Conservation (phyloP, 345 rosid genomes). For the Syzygium aromaticum region DNA sequence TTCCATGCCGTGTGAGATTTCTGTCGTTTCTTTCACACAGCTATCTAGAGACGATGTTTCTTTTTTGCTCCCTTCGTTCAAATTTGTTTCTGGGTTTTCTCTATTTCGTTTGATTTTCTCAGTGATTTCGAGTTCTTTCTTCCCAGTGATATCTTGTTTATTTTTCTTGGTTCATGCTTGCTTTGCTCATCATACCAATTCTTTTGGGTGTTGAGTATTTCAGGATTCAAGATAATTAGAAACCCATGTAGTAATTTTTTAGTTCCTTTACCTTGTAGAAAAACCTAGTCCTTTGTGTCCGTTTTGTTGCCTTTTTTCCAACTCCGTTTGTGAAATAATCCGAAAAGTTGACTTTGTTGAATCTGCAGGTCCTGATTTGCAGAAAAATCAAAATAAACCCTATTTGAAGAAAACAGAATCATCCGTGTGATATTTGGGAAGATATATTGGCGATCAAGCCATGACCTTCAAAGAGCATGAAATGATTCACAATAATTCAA, state of each 20-base stretch:
- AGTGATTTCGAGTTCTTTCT: background rate
- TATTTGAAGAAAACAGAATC: background rate
- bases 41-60: background rate
- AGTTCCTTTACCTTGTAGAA: background rate
- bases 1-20: background rate
- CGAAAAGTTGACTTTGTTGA: background rate
- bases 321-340: background rate
- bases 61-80: background rate
- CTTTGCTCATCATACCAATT: background rate
- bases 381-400: background rate
- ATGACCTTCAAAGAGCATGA: background rate
- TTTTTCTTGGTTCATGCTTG: background rate
- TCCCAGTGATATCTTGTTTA: background rate
- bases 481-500: background rate
- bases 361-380: background rate
- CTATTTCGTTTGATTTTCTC: background rate
- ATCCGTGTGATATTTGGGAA: background rate
- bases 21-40: background rate
- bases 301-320: background rate
- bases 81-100: background rate
- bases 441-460: background rate
- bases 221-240: background rate
- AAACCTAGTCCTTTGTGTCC: background rate
- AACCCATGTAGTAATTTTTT: background rate
- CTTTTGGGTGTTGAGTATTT: background rate